Base-by-base conservation (phyloP, 352 stramenopile species). In the Globisporangium paddicum region DNA sequence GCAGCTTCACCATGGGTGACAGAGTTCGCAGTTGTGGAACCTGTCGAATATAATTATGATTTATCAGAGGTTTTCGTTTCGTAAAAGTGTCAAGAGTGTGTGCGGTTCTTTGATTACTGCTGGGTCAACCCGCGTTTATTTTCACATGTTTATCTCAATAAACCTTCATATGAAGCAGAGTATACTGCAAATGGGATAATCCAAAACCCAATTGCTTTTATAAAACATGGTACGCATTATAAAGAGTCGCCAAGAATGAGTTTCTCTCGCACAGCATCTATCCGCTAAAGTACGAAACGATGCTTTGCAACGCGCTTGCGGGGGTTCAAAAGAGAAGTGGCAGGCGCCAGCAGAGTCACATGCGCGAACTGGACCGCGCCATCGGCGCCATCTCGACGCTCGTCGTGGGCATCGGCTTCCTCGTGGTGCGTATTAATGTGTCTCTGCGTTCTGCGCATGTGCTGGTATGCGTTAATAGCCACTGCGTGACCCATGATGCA, bases 361-460 rank as follows among this genome's bases (percentile, higher is more conserved):
- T 89, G 64, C 81, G 81, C 60, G 83, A 89, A 60, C 75, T 93
- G 46, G 83, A 93, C 62, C 79, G 81, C 45, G 79, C 81, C 45
- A 89, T 93, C 53, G 83, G 83, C 41, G 82, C 81, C 10, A 60
- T 91, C 34, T 89, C 81, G 5, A 91, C 83, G 42, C 69, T 93
- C n/a, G 71, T 81, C 34, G 55, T 93, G n/a, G 81, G 83, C 44
- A 67, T 93, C 45, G 77, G 79, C 44, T 70, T 93, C 40, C 68
- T 90, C 7, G 49, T 89, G 73, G 83, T 93, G 64, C 53, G 78
- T 52, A 7, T 0, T 5, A 7, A 21, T 26, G 23, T 32, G 1
- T 30, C 26, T 40, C 2, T 7, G 28, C 25, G 2, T n/a, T 8
- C 16, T 51, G 26, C 11, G 8, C 6, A 11, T 13, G 26, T 10